Evolutionary conservation across 2,329 filamentous ascomycete genomes (phyloP), one percentile per base, ranked within the genome.

Genomic region (Talaromyces rugulosus): DNA sequence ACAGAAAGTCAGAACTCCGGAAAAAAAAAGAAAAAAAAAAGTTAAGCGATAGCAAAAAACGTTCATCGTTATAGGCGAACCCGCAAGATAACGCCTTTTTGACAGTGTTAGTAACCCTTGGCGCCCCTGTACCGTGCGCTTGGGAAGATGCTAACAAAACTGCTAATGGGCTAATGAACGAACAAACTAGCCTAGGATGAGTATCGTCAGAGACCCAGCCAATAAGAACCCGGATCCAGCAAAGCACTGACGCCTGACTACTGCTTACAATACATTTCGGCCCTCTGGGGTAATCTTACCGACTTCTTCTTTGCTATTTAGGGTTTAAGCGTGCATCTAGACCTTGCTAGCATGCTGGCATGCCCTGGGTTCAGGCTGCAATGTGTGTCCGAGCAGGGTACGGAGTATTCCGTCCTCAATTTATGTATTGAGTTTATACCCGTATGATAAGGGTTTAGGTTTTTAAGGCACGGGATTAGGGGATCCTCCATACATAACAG

Each of bases 251-350:
- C 30, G 28, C 30, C 28, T n/a, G 18, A 33, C 59, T 61, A 61
- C 18, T 27, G 31, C 33, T 61, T 61, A 61, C 59, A 61, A 61
- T 61, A 61, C 59, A 44, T 61, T 61, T 61, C 59, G 59, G 54
- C 59, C 59, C 59, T 61, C 55, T 34, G 53, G 42, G 42, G 42
- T 33, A 59, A 18, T 34, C 53, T 56, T 56, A 56, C 30, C 53
- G 14, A 11, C 28, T 8, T 28, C 12, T 36, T 23, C 23, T 11
- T 14, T 16, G 5, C 2, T 28, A 33, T 56, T 40, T 40, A 40
- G 36, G 36, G 31, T 56, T 36, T 56, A 47, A 47, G 18, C 18
- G 44, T 47, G 44, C 44, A 47, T 47, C 23, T 18, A 47, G 44
- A 47, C 44, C 44, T 1, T 47, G 44, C 18, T 11, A 18, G 2